Conservation (phyloP, 352 stramenopile species). For the Phytophthora fragariae region DNA sequence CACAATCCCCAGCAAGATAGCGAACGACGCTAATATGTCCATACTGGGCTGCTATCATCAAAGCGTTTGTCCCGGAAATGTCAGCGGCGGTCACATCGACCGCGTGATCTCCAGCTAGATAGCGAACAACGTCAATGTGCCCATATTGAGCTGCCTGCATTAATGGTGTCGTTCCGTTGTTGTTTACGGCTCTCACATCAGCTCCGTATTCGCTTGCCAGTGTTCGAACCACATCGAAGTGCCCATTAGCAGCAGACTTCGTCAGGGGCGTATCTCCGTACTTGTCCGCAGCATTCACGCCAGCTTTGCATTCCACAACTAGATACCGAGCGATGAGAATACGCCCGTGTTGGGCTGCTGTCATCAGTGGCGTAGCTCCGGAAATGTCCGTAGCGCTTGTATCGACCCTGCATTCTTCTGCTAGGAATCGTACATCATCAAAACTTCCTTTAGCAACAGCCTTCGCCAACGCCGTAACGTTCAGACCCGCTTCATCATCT, state of each 20-base stretch:
- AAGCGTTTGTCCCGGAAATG: not conserved
- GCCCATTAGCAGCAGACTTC: not conserved
- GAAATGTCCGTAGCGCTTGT: not conserved
- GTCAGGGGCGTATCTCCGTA: not conserved
- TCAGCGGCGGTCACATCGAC: not conserved
- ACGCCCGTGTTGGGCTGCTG: not conserved
- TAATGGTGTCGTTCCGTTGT: slow-evolving; percentile 1
- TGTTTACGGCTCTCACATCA: slow-evolving; percentile 6
- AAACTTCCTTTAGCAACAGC: not conserved
- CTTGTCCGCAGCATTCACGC: not conserved
- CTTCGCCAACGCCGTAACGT: not conserved
- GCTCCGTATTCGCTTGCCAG: not conserved
- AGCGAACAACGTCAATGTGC: not conserved
- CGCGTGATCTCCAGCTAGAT: not conserved
- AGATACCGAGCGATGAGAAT: not conserved
- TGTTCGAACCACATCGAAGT: not conserved
- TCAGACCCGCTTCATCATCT: not conserved
- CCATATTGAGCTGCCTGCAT: not conserved
- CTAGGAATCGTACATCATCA: not conserved
- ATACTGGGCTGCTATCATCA: not conserved
- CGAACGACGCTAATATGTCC: not conserved
- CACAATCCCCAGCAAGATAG: not conserved
- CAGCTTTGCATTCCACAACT: not conserved
- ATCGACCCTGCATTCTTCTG: not conserved
- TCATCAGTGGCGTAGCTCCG: not conserved